Conservation (phyloP, 228 moss, liverwort and hornwort genomes). For the Sphagnum fallax region DNA sequence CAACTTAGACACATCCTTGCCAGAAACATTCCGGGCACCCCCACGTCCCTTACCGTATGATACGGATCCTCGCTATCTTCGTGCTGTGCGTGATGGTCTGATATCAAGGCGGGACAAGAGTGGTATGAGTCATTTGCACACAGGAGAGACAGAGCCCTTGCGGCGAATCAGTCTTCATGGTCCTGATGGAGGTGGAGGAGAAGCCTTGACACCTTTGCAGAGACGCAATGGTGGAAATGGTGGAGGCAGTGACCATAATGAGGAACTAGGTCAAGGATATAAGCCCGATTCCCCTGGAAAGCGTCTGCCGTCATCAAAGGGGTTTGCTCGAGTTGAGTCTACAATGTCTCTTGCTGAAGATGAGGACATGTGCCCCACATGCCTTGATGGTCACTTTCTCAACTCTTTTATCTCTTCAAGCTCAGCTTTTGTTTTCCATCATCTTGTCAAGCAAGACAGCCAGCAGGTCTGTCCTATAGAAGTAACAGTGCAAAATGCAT, state of each 20-base stretch:
- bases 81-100: conserved; percentile 67
- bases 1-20: conserved; percentile 63
- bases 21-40: conserved; percentile 88
- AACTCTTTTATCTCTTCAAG: neutral
- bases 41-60: conserved; percentile 86
- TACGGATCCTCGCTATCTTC: conserved; percentile 67
- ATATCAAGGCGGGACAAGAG: conserved; percentile 92
- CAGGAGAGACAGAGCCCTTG: conserved; percentile 51
- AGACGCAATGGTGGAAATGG: conserved; percentile 37
- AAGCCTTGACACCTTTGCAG: conserved; percentile 59
- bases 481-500: no score
- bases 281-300: conserved; percentile 61
- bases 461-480: no score
- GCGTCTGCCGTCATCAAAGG: conserved; percentile 34
- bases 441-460: no score
- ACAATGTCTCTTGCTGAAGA: conserved; percentile 66
- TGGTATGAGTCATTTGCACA: conserved; percentile 80
- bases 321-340: conserved; percentile 65
- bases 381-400: conserved; percentile 60
- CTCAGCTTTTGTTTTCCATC: no score
- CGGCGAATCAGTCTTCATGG: conserved; percentile 39
- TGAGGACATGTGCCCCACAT: conserved; percentile 87
- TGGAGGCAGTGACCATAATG: conserved; percentile 35
- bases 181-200: conserved; percentile 54
- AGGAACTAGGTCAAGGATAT: conserved; percentile 56